These are phyloP conservation scores for Neospermospora avenae DNA, from an alignment of 2,329 filamentous ascomycete species.

Conservation along the genomic window DNA sequence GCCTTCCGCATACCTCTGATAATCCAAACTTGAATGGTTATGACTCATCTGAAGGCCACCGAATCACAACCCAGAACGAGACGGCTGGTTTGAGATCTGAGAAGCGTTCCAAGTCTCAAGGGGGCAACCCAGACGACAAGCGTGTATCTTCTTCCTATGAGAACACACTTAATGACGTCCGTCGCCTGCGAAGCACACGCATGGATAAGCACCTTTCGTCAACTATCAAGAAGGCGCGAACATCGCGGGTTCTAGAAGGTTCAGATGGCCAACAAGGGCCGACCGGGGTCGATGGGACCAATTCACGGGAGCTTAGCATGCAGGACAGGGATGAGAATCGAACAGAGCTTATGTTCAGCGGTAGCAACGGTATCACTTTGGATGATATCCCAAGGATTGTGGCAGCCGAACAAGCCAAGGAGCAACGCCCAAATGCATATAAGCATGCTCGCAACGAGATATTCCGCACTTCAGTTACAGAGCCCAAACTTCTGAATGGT, in stretches of 20 bases:
- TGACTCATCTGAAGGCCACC: constrained; percentile 63
- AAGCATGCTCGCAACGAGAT: constrained; percentile 69
- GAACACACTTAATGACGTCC: constrained; percentile 93
- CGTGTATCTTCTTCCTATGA: constrained; percentile 78
- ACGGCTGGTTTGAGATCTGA: constrained; percentile 59
- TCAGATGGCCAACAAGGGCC: constrained; percentile 75
- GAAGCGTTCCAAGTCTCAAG: constrained; percentile 71
- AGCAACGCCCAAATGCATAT: constrained; percentile 79
- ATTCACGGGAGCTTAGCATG: constrained; percentile 55
- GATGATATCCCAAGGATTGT: constrained; percentile 97
- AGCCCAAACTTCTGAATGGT: constrained; percentile 65
- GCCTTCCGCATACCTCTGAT: constrained; percentile 71
- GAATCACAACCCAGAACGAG: constrained; percentile 46
- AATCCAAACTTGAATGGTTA: constrained; percentile 67
- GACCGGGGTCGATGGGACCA: constrained; percentile 57
- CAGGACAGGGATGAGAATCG: constrained; percentile 72
- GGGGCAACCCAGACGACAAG: constrained; percentile 56
- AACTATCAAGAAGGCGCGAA: constrained; percentile 84
- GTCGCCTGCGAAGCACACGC: constrained; percentile 84
- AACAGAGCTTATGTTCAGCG: constrained; percentile 80
- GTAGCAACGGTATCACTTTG: constrained; percentile 86
- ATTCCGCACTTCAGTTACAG: constrained; percentile 53
- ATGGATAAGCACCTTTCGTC: constrained; percentile 93
- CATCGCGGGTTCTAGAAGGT: constrained; percentile 89
- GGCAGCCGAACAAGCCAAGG: constrained; percentile 89